Evolutionary conservation across 345 rosid species (phyloP), one percentile per base, ranked within the genome.

Genomic region (Combretum micranthum): DNA sequence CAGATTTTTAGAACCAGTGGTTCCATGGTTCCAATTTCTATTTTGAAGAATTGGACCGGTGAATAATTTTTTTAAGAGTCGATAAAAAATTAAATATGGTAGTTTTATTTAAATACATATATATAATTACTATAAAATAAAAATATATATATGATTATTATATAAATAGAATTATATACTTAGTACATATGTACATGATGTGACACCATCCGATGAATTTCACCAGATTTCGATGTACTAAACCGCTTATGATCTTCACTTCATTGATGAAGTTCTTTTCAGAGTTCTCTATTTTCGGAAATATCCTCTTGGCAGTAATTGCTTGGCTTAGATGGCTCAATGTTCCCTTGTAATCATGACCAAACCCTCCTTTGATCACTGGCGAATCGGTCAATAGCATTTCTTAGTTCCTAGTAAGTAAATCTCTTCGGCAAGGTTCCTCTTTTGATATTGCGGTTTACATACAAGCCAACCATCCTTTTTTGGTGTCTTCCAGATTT

Each of bases 161-260:
- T n/a, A n/a, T n/a, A n/a, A n/a, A n/a, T n/a, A n/a, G n/a, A n/a
- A n/a, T n/a, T n/a, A n/a, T n/a, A n/a, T n/a, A n/a, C n/a, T n/a
- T n/a, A n/a, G n/a, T n/a, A n/a, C n/a, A n/a, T n/a, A n/a, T n/a
- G n/a, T n/a, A n/a, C n/a, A n/a, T n/a, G n/a, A n/a, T n/a, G n/a
- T 47, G 62, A 42, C 82, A 77, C 53, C 65, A 73, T 12, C 82
- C 82, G 23, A 73, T 44, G 59, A 77, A 47, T 65, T 65, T 64
- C 20, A 77, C 78, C 48, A 77, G 61, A 51, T 77, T 77, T 3
- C 74, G 71, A 45, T 77, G 79, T 14, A 65, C 69, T 19, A 70
- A 47, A 44, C 76, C 59, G 52, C 76, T 72, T 6, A 77, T 64
- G 55, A 77, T 62, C 56, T 64, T 55, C 46, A 71, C 73, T 56